Conservation (phyloP, 257 asterid species). For the Fraxinus pennsylvanica region DNA sequence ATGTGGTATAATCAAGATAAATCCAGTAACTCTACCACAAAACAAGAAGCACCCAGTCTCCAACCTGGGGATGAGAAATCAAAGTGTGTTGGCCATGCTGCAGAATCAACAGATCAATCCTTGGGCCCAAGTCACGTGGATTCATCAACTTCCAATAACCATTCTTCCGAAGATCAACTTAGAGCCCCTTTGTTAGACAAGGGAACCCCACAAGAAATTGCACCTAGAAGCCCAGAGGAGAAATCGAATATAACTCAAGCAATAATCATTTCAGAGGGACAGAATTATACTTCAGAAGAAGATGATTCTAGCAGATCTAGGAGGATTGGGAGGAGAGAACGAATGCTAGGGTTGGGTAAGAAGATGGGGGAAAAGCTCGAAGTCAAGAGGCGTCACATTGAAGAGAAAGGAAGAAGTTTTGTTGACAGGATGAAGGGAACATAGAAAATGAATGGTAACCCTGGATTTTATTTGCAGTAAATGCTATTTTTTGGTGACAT, state of each 20-base stretch:
- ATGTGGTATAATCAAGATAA: slow-evolving; percentile 68
- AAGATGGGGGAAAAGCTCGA: slow-evolving; percentile 87
- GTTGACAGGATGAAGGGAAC: slow-evolving; percentile 84
- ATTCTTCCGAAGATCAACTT: slow-evolving; percentile 38
- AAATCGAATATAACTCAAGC: slow-evolving; percentile 40
- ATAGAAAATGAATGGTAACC: slow-evolving; percentile 23
- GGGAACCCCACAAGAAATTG: slow-evolving; percentile 42
- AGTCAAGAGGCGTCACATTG: slow-evolving; percentile 77
- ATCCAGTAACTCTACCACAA: slow-evolving; percentile 33
- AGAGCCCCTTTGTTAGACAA: slow-evolving; percentile 28
- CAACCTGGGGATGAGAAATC: slow-evolving; percentile 45
- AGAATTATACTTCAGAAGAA: slow-evolving; percentile 38
- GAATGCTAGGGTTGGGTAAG: slow-evolving; percentile 79
- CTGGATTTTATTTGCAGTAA: background rate
- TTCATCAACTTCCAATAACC: slow-evolving; percentile 21
- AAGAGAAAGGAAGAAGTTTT: slow-evolving; percentile 72
- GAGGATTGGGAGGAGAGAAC: slow-evolving; percentile 61
- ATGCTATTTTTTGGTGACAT: background rate
- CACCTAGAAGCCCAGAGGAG: slow-evolving; percentile 36
- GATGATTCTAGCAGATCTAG: slow-evolving; percentile 45
- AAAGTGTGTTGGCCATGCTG: slow-evolving; percentile 22
- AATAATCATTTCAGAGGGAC: slow-evolving; percentile 35
- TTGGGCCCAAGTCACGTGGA: slow-evolving; percentile 33
- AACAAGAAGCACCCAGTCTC: slow-evolving; percentile 38
- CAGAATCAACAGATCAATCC: slow-evolving; percentile 32